These are phyloP conservation scores for Rhodotorula glutinis DNA, from an alignment of 1,284 basidiomycete species.

Conservation along the genomic window DNA sequence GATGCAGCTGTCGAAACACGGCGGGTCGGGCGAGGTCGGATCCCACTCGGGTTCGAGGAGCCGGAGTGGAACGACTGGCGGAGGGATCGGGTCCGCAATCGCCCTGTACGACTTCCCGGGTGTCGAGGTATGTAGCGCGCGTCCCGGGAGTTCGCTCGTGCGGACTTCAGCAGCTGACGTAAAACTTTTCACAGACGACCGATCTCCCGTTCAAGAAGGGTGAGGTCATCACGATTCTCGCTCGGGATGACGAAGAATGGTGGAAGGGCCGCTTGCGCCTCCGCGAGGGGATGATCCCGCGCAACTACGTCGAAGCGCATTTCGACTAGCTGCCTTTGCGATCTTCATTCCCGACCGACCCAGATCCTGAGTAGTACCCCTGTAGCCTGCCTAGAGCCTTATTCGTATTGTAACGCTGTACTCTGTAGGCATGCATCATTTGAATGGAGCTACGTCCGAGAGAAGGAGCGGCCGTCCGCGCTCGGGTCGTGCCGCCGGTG, in stretches of 20 bases:
- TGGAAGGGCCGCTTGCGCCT: slow-evolving; percentile 61
- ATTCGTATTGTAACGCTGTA: too few relatives aligned
- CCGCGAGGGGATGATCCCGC: slow-evolving; percentile 57
- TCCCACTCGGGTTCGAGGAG: neutral
- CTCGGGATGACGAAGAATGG: slow-evolving; percentile 71
- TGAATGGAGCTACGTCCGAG: too few relatives aligned
- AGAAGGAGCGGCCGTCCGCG: too few relatives aligned
- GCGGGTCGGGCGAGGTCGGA: slow-evolving; percentile 15
- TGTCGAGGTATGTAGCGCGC: slow-evolving; percentile 35
- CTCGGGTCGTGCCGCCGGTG: too few relatives aligned
- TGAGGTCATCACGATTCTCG: slow-evolving; percentile 70
- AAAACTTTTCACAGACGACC: slow-evolving; percentile 6
- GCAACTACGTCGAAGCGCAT: slow-evolving; percentile 55
- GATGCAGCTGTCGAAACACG: slow-evolving; percentile 9
- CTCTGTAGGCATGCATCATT: too few relatives aligned
- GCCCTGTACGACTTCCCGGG: slow-evolving; percentile 35
- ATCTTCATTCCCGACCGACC: too few relatives aligned
- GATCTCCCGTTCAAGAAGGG: slow-evolving; percentile 83
- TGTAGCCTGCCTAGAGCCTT: too few relatives aligned
- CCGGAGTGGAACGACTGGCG: slow-evolving; percentile 13
- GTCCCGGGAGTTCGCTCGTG: too few relatives aligned
- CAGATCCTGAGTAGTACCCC: too few relatives aligned
- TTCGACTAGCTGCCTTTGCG: neutral
- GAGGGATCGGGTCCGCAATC: slow-evolving; percentile 25
- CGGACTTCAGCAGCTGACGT: too few relatives aligned